These are phyloP conservation scores for Russula brevipes DNA, from an alignment of 768 basidiomycete genomes.

Conservation along the genomic window DNA sequence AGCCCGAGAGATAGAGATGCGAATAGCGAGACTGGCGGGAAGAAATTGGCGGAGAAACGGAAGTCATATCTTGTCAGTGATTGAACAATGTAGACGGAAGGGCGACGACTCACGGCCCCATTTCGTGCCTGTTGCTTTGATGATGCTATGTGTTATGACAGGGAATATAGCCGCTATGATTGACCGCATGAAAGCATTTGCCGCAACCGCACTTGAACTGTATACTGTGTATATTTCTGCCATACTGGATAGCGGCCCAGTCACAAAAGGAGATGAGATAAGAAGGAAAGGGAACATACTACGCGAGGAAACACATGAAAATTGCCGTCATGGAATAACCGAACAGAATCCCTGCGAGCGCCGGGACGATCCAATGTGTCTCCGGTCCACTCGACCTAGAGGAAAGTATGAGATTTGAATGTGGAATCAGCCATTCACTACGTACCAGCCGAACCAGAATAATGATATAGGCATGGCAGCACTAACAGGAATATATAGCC, in stretches of 20 bases:
- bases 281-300: conserved; percentile 11
- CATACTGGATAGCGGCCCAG: conserved; percentile 4
- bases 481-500: conserved; percentile 1
- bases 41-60: not conserved
- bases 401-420: not conserved
- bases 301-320: conserved; percentile 27
- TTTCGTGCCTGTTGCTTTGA: conserved; percentile 25
- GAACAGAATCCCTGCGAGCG: conserved; percentile 27
- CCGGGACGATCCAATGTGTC: conserved; percentile 27
- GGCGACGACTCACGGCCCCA: conserved; percentile 26
- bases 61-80: not conserved
- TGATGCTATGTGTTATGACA: conserved; percentile 23
- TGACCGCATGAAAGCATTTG: conserved; percentile 26
- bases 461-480: conserved; percentile 24
- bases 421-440: not conserved
- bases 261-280: not conserved
- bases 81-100: not conserved
- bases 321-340: conserved; percentile 25
- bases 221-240: conserved; percentile 25
- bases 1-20: conserved; percentile 26
- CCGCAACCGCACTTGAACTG: conserved; percentile 25
- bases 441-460: conserved; percentile 30
- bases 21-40: conserved; percentile 26
- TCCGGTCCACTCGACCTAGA: conserved; percentile 26
- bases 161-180: conserved; percentile 26